Base-by-base conservation (phyloP, 768 basidiomycete species). In the Chalciporus chontae region DNA sequence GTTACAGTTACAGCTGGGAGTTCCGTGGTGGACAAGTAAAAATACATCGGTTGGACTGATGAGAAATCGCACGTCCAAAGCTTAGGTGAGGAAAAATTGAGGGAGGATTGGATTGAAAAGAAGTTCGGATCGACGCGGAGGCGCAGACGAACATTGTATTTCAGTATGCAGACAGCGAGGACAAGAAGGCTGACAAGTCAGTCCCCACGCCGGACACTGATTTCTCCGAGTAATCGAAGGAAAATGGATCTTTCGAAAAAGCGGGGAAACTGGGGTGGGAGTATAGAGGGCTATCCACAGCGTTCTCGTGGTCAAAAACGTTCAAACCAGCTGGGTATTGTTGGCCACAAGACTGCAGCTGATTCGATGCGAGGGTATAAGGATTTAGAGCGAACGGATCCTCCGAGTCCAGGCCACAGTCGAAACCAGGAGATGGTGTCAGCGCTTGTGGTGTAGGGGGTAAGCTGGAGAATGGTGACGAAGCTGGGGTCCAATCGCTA, bases 391-490 rank as follows among this genome's bases (percentile, higher is more conserved):
- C 29, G 36, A 65, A 68, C 0, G 50, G 48, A 36, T 60, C 55
- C 24, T 64, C 60, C 1, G 55, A 50, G 27, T 67, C 63, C 19
- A 60, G 36, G 6, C 43, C 37, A 27, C 59, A 53, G 34, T 68
- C 65, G 34, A 66, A 56, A 14, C 56, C 41, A 11, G 63, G 61
- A 4, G 54, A 50, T 19, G 63, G 70, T 57, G 65, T 74, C 62
- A 32, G 57, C 26, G 40, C 65, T 68, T 60, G 73, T 6, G 77
- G 75, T 5, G 77, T 75, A 5, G 68, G 51, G 1, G 79, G 77
- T 3, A 70, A 65, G 53, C 73, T 77, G 31, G 74, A 71, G 21
- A 70, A 58, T 0, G 79, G 74, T 2, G 76, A 75, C 5, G 77
- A 72, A 40, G 51, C 13, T 17, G 72, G 67, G 8, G 70, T 69